A percentile compares a stretch with the other conserved stretches of the same genome.
Evolutionary conservation across 768 basidiomycete genomes (phyloP).

Genomic region (Suillus plorans): DNA sequence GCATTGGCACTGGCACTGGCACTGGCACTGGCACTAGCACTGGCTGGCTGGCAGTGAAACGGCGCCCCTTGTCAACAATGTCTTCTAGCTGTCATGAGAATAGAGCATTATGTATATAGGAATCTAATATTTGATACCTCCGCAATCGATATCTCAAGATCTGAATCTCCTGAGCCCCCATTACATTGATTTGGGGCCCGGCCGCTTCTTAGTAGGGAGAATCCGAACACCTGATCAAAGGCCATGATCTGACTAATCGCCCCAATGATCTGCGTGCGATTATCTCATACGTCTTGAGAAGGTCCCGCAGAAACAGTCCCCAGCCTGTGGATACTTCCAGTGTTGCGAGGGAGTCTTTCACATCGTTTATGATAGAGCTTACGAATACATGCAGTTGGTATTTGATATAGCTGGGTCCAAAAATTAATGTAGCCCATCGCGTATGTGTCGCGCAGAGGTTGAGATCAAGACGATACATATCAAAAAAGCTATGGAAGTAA

Average conservation of each 20-base stretch:
- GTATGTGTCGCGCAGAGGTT: background rate
- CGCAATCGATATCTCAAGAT: background rate
- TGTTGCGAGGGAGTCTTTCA: background rate
- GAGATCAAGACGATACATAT: background rate
- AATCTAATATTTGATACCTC: background rate
- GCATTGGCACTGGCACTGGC: too few species aligned
- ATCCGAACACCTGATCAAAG: too few species aligned
- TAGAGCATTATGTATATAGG: background rate
- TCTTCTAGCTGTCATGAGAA: background rate
- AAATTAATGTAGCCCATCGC: background rate
- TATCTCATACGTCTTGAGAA: background rate
- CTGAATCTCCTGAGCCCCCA: background rate
- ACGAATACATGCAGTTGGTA: background rate
- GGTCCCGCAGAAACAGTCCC: background rate
- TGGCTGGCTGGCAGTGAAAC: constrained; percentile 3
- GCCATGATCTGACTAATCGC: background rate
- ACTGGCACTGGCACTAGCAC: too few species aligned
- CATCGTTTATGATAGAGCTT: background rate
- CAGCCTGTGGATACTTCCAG: background rate
- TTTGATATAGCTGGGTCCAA: background rate
- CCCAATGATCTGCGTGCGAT: background rate
- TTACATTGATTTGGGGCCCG: too few species aligned
- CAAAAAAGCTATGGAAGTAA: background rate
- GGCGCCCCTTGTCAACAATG: background rate
- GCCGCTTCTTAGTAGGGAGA: too few species aligned